Percentiles rank a stretch among this genome's conserved stretches.
phyloP scores from a whole-genome alignment of 2,329 filamentous ascomycete species.

The Penicillium decumbens region DNA sequence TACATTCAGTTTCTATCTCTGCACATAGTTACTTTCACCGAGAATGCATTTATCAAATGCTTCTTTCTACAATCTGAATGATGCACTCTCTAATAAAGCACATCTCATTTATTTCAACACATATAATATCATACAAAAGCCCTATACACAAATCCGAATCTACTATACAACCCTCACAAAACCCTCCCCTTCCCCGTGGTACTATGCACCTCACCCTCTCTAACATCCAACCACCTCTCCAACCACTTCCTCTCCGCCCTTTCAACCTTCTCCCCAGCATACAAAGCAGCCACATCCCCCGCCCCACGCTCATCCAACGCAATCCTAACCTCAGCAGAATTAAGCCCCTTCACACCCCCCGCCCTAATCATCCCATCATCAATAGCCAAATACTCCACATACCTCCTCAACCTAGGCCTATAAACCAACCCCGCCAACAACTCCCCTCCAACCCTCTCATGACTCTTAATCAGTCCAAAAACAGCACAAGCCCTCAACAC shows the following conservation, averaged over 20 bases:
- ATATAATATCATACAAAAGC: neutral
- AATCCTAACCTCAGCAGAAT: conserved; percentile 60
- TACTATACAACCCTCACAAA: neutral
- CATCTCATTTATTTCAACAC: neutral
- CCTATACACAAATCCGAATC: neutral
- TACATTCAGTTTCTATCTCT: neutral
- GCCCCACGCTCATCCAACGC: conserved; percentile 66
- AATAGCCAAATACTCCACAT: conserved; percentile 59
- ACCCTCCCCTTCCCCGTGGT: neutral
- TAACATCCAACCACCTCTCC: conserved; percentile 31
- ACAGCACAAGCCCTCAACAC: conserved; percentile 35
- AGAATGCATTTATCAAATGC: neutral
- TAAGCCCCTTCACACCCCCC: conserved; percentile 56
- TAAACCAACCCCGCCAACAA: conserved; percentile 45
- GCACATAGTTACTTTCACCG: neutral
- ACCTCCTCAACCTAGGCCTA: conserved; percentile 49
- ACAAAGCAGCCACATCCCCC: conserved; percentile 27
- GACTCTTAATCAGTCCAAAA: conserved; percentile 30
- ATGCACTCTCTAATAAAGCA: neutral
- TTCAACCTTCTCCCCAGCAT: conserved; percentile 25
- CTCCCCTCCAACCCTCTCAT: conserved; percentile 40
- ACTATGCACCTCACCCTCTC: conserved; percentile 2
- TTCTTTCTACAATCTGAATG: neutral
- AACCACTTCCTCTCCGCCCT: conserved; percentile 35
- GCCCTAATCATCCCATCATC: conserved; percentile 67